Evolutionary conservation across 164 flowering plant species (phyloP).

Genomic region (Saururus chinensis): DNA sequence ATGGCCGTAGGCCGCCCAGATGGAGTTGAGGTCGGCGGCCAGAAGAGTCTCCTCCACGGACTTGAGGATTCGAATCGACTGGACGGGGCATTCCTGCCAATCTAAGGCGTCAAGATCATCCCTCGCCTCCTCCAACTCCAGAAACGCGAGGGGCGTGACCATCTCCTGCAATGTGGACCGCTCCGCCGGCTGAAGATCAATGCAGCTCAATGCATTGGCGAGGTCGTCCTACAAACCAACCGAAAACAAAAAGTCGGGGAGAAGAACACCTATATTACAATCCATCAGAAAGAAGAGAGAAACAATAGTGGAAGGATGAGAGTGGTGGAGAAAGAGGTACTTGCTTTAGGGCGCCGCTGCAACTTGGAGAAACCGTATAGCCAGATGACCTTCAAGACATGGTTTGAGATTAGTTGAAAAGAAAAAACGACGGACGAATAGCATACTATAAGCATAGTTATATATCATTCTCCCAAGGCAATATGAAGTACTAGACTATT

Average conservation of each 20-base stretch:
- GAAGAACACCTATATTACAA: no score
- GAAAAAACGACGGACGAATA: no score
- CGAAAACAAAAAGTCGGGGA: neutral
- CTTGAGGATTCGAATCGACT: slow-evolving; percentile 7
- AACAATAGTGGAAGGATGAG: no score
- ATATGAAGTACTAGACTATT: no score
- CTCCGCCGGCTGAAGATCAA: neutral
- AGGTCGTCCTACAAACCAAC: neutral
- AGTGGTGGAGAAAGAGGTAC: no score
- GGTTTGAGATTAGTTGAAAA: no score
- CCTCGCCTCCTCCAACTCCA: slow-evolving; percentile 11
- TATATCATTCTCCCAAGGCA: no score
- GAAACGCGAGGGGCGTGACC: slow-evolving; percentile 7
- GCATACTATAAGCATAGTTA: no score
- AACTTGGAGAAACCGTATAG: no score
- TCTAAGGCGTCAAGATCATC: slow-evolving; percentile 8
- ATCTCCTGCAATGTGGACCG: slow-evolving; percentile 14
- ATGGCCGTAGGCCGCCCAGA: neutral
- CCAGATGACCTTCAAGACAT: no score
- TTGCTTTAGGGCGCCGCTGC: no score
- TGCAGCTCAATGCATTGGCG: neutral
- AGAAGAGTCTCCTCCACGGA: neutral
- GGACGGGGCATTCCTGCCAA: slow-evolving; percentile 18
- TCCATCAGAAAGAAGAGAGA: no score
- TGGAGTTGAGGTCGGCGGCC: neutral